A percentile compares a stretch with the other conserved stretches of the same genome.
These are phyloP conservation scores for Leptomonas pyrrhocoris DNA, from an alignment of 208 protist genomes.

Conservation along the genomic window DNA sequence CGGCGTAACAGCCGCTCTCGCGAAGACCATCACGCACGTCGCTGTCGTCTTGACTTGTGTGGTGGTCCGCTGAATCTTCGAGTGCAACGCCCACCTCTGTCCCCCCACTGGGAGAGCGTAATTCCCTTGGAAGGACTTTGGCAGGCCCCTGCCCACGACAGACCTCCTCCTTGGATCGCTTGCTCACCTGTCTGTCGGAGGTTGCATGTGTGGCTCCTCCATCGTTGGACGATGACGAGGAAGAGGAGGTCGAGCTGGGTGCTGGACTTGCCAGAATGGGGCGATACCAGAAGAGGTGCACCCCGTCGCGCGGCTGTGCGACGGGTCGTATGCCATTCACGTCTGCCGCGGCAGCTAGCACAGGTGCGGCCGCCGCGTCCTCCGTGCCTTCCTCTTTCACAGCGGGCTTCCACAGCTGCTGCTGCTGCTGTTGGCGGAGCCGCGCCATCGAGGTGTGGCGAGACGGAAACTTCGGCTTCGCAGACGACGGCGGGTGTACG, in stretches of 20 bases:
- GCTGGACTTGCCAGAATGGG: not conserved
- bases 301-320: not conserved
- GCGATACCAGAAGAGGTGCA: conserved; percentile 12
- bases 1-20: not conserved
- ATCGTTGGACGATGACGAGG: not conserved
- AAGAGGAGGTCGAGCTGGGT: not conserved
- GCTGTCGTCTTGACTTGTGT: not conserved
- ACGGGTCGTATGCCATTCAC: not conserved
- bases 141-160: not conserved
- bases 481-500: conserved; percentile 11
- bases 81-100: conserved; percentile 13
- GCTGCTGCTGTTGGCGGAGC: conserved; percentile 13
- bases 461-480: conserved; percentile 9
- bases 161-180: not conserved
- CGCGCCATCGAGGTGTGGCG: conserved; percentile 24
- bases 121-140: conserved; percentile 27
- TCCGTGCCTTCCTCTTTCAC: not conserved
- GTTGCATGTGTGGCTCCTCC: not conserved
- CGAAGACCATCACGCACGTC: not conserved
- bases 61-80: not conserved
- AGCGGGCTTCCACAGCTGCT: not conserved
- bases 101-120: conserved; percentile 28
- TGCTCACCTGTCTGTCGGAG: not conserved
- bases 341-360: not conserved
- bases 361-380: not conserved